These are phyloP conservation scores for Cytospora piceicola DNA, from an alignment of 2,329 filamentous ascomycete genomes.

Conservation along the genomic window DNA sequence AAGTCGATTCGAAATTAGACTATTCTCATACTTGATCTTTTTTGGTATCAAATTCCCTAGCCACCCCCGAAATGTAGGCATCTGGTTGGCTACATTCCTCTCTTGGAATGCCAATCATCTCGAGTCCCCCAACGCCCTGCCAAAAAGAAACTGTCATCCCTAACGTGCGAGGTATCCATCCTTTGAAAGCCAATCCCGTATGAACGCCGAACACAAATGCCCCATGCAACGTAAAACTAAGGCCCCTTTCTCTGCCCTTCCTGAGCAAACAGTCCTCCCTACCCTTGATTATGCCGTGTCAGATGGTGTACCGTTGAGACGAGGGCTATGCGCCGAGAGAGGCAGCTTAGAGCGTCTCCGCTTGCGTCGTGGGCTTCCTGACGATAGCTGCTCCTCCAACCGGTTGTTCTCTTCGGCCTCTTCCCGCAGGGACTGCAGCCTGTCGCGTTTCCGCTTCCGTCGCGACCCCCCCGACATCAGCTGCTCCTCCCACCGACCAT, in stretches of 20 bases:
- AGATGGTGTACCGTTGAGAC: neutral
- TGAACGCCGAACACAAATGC: neutral
- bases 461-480: too few relatives aligned
- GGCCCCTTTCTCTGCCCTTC: neutral
- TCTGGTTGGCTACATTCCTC: neutral
- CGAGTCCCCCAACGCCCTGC: neutral
- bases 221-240: neutral
- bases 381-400: neutral
- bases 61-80: neutral
- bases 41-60: neutral
- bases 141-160: neutral
- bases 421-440: neutral
- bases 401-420: neutral
- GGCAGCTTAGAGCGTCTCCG: neutral
- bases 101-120: neutral
- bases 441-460: too few relatives aligned
- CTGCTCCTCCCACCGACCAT: neutral
- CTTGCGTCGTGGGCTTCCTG: neutral
- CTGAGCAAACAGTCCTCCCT: neutral
- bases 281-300: neutral
- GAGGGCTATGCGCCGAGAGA: neutral
- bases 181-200: neutral
- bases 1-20: too few relatives aligned
- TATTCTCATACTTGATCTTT: neutral
- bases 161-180: slow-evolving; percentile 1